Evolutionary conservation across 1,284 basidiomycete genomes (phyloP).

Genomic region (Apiotrichum akiyoshidainum): DNA sequence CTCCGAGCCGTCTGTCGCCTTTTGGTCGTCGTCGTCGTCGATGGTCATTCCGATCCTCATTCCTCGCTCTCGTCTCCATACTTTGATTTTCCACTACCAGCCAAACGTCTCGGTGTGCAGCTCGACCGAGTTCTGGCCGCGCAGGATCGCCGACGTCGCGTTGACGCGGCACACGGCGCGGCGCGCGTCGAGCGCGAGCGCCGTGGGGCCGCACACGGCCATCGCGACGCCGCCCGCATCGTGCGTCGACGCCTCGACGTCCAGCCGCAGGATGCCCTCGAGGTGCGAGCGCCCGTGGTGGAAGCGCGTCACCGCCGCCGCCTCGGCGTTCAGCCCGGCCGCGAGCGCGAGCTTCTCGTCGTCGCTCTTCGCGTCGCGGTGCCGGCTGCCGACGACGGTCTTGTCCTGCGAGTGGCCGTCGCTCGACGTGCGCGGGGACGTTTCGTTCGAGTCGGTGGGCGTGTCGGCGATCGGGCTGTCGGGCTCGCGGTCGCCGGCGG

Average conservation of each 20-base stretch:
- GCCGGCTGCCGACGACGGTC: conserved; percentile 7
- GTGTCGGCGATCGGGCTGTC: background rate
- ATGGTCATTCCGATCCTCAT: background rate
- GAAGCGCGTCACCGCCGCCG: conserved; percentile 1
- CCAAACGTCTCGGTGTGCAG: conserved; percentile 34
- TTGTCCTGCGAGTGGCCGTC: conserved; percentile 1
- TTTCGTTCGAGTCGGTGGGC: conserved; percentile 3
- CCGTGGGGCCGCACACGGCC: conserved; percentile 30
- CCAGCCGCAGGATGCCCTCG: conserved; percentile 16
- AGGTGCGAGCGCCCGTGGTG: conserved; percentile 16
- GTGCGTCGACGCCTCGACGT: conserved; percentile 3
- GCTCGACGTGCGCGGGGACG: conserved; percentile 8
- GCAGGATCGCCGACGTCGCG: conserved; percentile 16
- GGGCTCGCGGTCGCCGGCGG: background rate
- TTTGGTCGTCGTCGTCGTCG: background rate
- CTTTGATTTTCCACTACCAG: conserved; percentile 21
- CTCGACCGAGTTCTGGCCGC: conserved; percentile 27
- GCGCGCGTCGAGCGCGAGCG: conserved; percentile 23
- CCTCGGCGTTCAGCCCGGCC: conserved; percentile 4
- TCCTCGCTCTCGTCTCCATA: too few relatives aligned
- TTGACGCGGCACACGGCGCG: conserved; percentile 26
- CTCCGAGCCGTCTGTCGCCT: too few relatives aligned
- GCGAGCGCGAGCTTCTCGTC: conserved; percentile 5
- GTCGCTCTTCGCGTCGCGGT: background rate
- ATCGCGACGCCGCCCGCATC: conserved; percentile 17